Evolutionary conservation across 345 rosid genomes (phyloP).

Genomic region (Camelina hispida): DNA sequence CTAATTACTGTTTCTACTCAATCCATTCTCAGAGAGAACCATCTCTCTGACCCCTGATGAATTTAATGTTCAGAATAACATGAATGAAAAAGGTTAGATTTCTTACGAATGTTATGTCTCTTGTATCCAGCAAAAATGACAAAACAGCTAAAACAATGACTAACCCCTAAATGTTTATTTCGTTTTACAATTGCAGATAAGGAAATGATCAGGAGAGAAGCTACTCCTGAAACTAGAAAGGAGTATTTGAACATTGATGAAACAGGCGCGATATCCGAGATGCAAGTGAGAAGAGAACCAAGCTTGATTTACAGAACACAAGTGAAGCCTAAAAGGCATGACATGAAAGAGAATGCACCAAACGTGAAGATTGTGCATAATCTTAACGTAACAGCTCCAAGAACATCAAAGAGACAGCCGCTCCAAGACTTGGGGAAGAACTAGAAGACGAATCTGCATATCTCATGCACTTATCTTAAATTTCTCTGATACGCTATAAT

Average conservation of each 20-base stretch:
- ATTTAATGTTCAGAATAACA: background rate
- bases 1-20: conserved; percentile 8
- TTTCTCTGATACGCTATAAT: background rate
- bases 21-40: conserved; percentile 24
- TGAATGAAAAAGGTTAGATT: conserved; percentile 8
- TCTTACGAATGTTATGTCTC: background rate
- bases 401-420: conserved; percentile 39
- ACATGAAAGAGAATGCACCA: conserved; percentile 45
- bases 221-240: conserved; percentile 10
- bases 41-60: conserved; percentile 6
- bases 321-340: conserved; percentile 27
- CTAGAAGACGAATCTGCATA: conserved; percentile 35
- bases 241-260: conserved; percentile 12
- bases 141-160: background rate
- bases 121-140: background rate
- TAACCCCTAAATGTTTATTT: background rate
- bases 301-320: conserved; percentile 24
- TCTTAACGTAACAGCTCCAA: conserved; percentile 42
- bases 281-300: conserved; percentile 31
- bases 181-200: conserved; percentile 18
- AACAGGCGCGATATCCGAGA: conserved; percentile 3
- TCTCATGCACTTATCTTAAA: conserved; percentile 32
- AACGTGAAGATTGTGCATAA: conserved; percentile 32
- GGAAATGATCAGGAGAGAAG: conserved; percentile 11
- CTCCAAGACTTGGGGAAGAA: conserved; percentile 36